These are phyloP conservation scores for Dryadomyces quercivorus DNA, from an alignment of 2,329 filamentous ascomycete genomes.

Conservation along the genomic window DNA sequence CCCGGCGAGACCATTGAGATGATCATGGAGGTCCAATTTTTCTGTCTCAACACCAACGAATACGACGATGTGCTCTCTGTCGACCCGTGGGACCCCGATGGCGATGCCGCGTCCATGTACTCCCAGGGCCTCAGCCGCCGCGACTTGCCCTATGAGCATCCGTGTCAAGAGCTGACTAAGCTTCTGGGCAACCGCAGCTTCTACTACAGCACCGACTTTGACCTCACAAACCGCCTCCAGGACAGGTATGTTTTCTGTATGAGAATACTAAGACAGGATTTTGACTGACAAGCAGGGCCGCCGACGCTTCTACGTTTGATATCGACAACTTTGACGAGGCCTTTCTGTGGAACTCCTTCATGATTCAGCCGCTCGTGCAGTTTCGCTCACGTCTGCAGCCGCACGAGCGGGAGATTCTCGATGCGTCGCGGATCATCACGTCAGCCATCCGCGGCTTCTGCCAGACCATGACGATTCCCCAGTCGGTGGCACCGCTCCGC, in stretches of 20 bases:
- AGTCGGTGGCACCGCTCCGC: constrained; percentile 59
- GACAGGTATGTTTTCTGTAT: constrained; percentile 45
- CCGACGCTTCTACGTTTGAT: constrained; percentile 68
- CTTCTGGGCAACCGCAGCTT: constrained; percentile 87
- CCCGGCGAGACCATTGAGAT: constrained; percentile 82
- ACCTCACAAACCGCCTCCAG: constrained; percentile 85
- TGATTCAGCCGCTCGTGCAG: constrained; percentile 85
- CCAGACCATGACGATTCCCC: constrained; percentile 72
- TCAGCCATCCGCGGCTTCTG: constrained; percentile 92
- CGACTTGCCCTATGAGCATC: constrained; percentile 68
- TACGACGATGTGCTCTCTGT: constrained; percentile 65
- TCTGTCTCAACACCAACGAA: constrained; percentile 75
- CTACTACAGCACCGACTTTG: constrained; percentile 98
- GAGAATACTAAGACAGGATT: no score
- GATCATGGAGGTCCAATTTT: constrained; percentile 80
- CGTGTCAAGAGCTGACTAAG: constrained; percentile 83
- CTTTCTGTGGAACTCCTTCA: constrained; percentile 96
- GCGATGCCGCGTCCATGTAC: constrained; percentile 35
- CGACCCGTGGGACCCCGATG: constrained; percentile 39
- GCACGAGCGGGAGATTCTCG: constrained; percentile 66
- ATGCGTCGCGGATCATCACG: constrained; percentile 76
- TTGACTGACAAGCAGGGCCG: constrained; percentile 36
- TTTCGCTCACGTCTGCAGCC: constrained; percentile 73
- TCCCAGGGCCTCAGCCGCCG: constrained; percentile 45
- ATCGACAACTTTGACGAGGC: constrained; percentile 87